Evolutionary conservation across 1,139 yeast genomes (phyloP).

Genomic region (Geotrichum citri-aurantii): DNA sequence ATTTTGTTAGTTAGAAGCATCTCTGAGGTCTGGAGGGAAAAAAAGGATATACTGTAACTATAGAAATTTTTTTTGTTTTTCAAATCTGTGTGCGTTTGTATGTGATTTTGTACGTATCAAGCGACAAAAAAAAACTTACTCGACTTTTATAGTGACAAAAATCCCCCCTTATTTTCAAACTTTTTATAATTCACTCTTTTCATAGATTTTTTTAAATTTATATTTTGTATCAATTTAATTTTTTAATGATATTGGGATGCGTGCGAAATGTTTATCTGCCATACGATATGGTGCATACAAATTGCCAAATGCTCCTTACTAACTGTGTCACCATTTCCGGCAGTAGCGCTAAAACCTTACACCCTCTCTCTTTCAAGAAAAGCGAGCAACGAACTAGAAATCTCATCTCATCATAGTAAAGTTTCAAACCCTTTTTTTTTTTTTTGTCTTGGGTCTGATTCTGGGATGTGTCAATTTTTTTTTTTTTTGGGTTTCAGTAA

Average conservation of each 20-base stretch:
- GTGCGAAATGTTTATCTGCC: too few species aligned
- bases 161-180: too few species aligned
- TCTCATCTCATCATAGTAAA: background rate
- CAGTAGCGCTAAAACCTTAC: background rate
- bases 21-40: background rate
- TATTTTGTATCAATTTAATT: background rate
- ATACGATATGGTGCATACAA: background rate
- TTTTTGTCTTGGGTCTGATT: too few species aligned
- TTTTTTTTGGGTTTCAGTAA: background rate
- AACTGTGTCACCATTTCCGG: background rate
- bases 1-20: too few species aligned
- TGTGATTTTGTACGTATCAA: background rate
- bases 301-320: background rate
- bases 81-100: background rate
- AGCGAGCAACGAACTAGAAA: background rate
- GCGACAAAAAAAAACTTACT: background rate
- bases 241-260: too few species aligned
- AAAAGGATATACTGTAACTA: too few species aligned
- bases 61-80: too few species aligned
- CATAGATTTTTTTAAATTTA: too few species aligned
- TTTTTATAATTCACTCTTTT: too few species aligned
- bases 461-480: background rate
- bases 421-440: background rate
- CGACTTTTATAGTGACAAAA: too few species aligned
- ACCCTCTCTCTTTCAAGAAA: too few species aligned